phyloP scores from a whole-genome alignment of 129 eudicot genomes.

The Flaveria robusta region DNA sequence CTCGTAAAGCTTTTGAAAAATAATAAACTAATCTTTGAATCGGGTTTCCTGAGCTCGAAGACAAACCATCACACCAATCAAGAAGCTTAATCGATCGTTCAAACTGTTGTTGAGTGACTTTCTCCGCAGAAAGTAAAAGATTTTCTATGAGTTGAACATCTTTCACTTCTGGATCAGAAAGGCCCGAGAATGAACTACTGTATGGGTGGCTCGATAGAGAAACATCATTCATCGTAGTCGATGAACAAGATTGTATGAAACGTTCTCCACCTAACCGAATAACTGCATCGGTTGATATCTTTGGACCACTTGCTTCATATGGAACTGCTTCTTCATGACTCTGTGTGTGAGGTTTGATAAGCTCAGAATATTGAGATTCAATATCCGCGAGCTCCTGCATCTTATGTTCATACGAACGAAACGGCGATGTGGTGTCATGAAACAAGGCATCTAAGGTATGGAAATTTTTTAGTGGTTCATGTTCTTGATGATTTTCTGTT shows the following conservation, averaged over 20 bases:
- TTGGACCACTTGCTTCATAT: conserved; percentile 25
- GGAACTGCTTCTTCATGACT: neutral
- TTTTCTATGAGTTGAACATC: conserved; percentile 49
- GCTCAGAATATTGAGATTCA: conserved; percentile 34
- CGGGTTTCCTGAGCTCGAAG: conserved; percentile 33
- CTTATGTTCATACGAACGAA: conserved; percentile 35
- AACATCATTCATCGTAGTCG: conserved; percentile 21
- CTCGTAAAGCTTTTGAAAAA: conserved; percentile 55
- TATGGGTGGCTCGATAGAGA: conserved; percentile 40
- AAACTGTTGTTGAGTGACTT: conserved; percentile 39
- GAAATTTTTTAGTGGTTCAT: conserved; percentile 25
- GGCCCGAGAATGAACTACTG: conserved; percentile 32
- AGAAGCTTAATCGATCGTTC: conserved; percentile 52
- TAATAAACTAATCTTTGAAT: conserved; percentile 52
- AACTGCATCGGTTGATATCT: conserved; percentile 46
- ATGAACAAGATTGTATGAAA: conserved; percentile 48
- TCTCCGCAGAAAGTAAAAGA: conserved; percentile 55
- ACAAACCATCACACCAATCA: conserved; percentile 31
- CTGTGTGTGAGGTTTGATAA: conserved; percentile 9
- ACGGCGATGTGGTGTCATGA: conserved; percentile 33
- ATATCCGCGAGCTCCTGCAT: conserved; percentile 35
- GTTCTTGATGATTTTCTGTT: conserved; percentile 22
- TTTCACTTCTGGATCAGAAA: conserved; percentile 38
- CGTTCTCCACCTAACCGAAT: conserved; percentile 54
- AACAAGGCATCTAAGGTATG: conserved; percentile 30